Conservation (phyloP, 306 rosid species). For the Quercus cerris region DNA sequence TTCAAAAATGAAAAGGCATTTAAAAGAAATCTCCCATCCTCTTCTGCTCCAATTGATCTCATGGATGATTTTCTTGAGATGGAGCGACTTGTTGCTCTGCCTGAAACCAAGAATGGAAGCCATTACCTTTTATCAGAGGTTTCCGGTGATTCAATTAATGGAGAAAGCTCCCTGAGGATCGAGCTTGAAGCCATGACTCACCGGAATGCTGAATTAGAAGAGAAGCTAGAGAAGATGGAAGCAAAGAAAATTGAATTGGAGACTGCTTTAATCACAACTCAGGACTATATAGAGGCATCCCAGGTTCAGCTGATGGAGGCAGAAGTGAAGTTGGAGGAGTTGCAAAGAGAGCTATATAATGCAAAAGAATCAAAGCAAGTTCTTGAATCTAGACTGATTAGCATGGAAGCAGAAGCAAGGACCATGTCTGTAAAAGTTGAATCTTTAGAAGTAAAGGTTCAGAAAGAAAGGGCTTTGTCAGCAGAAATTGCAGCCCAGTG, state of each 20-base stretch:
- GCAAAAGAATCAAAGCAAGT: conserved; percentile 53
- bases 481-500: conserved; percentile 45
- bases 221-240: conserved; percentile 53
- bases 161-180: conserved; percentile 44
- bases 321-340: conserved; percentile 2
- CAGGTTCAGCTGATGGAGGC: conserved; percentile 57
- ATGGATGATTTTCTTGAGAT: conserved; percentile 99
- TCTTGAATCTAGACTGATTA: conserved; percentile 56
- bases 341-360: conserved; percentile 38
- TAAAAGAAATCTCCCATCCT: conserved; percentile 37
- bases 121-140: conserved; percentile 37
- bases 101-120: conserved; percentile 41
- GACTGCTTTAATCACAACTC: conserved; percentile 51
- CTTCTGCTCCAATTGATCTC: conserved; percentile 61
- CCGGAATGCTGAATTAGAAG: conserved; percentile 50
- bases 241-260: conserved; percentile 58
- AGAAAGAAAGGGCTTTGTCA: conserved; percentile 51
- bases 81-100: conserved; percentile 81
- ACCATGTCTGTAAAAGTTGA: conserved; percentile 53
- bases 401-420: conserved; percentile 60
- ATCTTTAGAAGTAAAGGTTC: conserved; percentile 54
- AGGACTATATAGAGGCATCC: conserved; percentile 48
- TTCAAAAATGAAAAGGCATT: conserved; percentile 64
- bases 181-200: conserved; percentile 65
- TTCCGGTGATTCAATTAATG: conserved; percentile 19